Conservation (phyloP, 2,329 filamentous ascomycete species). For the Ophiostoma tasmaniense region DNA sequence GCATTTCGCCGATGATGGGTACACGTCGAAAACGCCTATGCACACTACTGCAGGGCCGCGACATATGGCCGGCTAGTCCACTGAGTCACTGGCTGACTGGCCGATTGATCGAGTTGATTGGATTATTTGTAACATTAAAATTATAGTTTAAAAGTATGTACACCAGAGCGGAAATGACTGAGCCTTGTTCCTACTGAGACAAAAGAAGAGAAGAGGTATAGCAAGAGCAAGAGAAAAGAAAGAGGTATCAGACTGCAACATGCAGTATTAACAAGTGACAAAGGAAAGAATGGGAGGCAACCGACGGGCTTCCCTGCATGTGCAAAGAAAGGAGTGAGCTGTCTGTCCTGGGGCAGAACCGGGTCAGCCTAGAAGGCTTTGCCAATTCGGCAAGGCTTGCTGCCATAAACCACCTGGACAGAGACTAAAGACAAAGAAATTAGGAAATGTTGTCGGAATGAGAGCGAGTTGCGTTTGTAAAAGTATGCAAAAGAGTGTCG, state of each 20-base stretch:
- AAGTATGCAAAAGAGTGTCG: neutral
- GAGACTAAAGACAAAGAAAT: neutral
- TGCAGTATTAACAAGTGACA: neutral
- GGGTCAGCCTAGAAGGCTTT: neutral
- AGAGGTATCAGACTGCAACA: neutral
- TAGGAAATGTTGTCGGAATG: neutral
- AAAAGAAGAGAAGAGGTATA: neutral
- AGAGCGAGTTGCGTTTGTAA: neutral
- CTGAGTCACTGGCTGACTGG: no score
- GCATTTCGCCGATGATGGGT: no score
- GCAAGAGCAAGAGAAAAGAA: neutral
- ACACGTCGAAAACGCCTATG: no score
- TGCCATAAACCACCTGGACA: neutral
- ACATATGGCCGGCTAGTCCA: no score
- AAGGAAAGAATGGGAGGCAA: neutral
- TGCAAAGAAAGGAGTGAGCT: neutral
- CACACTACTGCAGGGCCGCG: no score
- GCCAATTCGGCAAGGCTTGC: neutral
- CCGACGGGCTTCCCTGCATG: neutral
- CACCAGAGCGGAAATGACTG: neutral
- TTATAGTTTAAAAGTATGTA: neutral
- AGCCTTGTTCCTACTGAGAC: neutral
- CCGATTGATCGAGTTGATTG: neutral
- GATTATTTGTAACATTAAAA: neutral
- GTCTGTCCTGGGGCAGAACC: neutral